Conservation (phyloP, 441 rosid genomes). For the Capsella rubella region DNA sequence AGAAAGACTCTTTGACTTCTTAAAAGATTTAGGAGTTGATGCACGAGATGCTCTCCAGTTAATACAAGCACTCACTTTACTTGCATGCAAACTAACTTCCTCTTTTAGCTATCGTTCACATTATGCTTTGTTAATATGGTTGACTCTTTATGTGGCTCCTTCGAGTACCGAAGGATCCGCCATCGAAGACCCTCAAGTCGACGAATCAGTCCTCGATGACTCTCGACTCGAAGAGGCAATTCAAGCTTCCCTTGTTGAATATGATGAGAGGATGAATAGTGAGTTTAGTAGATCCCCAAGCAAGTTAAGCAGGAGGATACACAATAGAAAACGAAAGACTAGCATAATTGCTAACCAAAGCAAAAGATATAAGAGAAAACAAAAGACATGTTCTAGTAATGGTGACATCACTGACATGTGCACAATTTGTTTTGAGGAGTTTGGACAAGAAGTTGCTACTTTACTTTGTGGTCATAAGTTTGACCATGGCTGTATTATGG, state of each 20-base stretch:
- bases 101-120: constrained; percentile 7
- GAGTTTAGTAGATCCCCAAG: not conserved
- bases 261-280: not conserved
- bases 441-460: not conserved
- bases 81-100: constrained; percentile 2
- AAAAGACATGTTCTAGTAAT: not conserved
- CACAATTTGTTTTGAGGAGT: constrained; percentile 25
- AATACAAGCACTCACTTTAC: not conserved
- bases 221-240: not conserved
- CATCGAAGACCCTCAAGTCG: too few species aligned
- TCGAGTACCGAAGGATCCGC: not conserved
- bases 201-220: not conserved
- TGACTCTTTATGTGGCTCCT: constrained; percentile 13
- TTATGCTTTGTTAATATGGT: constrained; percentile 25
- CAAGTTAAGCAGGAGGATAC: constrained; percentile 13
- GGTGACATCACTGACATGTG: not conserved
- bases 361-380: not conserved
- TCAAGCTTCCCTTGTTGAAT: not conserved
- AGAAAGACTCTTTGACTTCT: constrained; percentile 24
- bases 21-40: constrained; percentile 16
- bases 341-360: not conserved
- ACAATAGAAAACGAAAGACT: not conserved
- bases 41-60: not conserved
- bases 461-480: constrained; percentile 39
- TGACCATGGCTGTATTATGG: constrained; percentile 20